Evolutionary conservation across 352 stramenopile genomes (phyloP).

Genomic region (Globisporangium emineosum): DNA sequence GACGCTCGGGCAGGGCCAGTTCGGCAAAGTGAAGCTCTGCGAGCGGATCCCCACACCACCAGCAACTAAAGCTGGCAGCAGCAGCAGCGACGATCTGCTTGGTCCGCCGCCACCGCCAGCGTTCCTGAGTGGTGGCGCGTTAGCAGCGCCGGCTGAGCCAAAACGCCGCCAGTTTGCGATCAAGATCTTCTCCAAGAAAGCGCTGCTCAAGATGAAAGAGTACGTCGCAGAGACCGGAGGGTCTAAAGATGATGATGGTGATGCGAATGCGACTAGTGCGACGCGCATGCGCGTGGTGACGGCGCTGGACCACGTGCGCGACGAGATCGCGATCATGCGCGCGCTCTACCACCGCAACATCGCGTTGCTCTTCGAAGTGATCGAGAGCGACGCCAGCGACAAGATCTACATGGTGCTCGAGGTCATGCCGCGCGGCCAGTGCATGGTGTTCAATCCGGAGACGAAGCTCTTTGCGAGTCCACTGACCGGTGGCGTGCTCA

Average conservation of each 20-base stretch:
- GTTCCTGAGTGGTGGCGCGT: conserved; percentile 5
- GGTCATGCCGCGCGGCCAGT: conserved; percentile 78
- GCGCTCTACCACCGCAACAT: conserved; percentile 89
- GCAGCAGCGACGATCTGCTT: not conserved
- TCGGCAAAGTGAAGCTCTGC: conserved; percentile 85
- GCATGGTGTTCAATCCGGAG: conserved; percentile 74
- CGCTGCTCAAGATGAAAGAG: conserved; percentile 74
- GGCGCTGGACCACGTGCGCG: conserved; percentile 71
- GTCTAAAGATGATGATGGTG: no score
- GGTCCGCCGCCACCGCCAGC: conserved; percentile 10
- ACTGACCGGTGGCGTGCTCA: conserved; percentile 44
- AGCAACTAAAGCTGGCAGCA: not conserved
- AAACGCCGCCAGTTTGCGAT: conserved; percentile 61
- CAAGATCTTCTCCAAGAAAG: conserved; percentile 85
- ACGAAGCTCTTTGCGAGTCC: conserved; percentile 73
- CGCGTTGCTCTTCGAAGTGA: conserved; percentile 89
- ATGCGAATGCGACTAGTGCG: no score
- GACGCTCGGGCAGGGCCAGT: conserved; percentile 70
- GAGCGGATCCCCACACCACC: conserved; percentile 42
- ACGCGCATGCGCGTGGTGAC: conserved; percentile 69
- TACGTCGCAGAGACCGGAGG: conserved; percentile 39
- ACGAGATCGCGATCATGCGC: conserved; percentile 88
- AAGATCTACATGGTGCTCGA: conserved; percentile 87
- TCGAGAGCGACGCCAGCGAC: conserved; percentile 72
- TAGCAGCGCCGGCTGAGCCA: conserved; percentile 2